A percentile compares a stretch with the other conserved stretches of the same genome.
Evolutionary conservation across 139 green algal species (phyloP).

Genomic region (Microglena sp.): DNA sequence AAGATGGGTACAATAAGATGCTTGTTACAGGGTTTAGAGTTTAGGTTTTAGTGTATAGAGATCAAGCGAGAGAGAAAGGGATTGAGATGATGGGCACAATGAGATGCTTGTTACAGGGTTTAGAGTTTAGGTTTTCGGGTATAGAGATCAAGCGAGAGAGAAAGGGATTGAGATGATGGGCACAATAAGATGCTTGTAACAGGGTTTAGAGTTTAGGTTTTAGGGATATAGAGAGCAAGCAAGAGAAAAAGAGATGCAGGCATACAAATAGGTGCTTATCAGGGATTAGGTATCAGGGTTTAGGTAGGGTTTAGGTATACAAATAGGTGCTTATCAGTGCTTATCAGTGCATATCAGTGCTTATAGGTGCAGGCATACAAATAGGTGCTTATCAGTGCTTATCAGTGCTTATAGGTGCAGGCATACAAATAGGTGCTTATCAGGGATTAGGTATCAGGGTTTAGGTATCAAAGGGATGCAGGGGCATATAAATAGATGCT

Average conservation of each 20-base stretch:
- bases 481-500: neutral
- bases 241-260: neutral
- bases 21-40: neutral
- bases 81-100: no score
- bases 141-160: neutral
- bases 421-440: no score
- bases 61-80: no score
- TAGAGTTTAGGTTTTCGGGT: neutral
- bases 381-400: constrained; percentile 2
- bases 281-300: neutral
- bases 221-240: neutral
- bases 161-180: neutral
- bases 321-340: constrained; percentile 1
- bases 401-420: neutral
- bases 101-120: neutral
- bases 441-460: neutral
- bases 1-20: no score
- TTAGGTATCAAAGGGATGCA: neutral
- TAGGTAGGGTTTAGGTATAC: no score
- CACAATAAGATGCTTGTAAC: neutral
- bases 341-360: constrained; percentile 1
- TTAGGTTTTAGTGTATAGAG: neutral
- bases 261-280: neutral
- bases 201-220: neutral
- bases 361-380: neutral